These are phyloP conservation scores for Tylopilus balloui DNA, from an alignment of 768 basidiomycete species.

Conservation along the genomic window DNA sequence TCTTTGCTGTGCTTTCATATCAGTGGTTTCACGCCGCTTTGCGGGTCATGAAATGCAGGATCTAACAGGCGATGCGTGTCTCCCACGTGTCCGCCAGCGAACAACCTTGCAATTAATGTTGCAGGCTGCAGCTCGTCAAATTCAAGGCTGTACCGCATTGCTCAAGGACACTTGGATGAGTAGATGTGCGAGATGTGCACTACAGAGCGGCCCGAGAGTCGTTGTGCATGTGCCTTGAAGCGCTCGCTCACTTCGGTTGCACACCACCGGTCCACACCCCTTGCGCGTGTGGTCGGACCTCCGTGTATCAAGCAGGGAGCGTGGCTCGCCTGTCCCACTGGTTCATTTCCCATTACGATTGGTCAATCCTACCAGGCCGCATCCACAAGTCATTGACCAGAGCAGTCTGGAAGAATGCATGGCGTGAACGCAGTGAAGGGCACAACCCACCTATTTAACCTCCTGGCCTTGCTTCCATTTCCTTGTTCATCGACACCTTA, in stretches of 20 bases:
- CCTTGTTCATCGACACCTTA: slow-evolving; percentile 36
- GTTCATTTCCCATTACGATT: slow-evolving; percentile 22
- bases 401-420: slow-evolving; percentile 33
- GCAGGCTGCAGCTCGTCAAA: slow-evolving; percentile 1
- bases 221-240: slow-evolving; percentile 3
- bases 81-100: slow-evolving; percentile 23
- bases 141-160: slow-evolving; percentile 9
- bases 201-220: slow-evolving; percentile 8
- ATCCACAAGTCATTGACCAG: slow-evolving; percentile 30
- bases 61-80: slow-evolving; percentile 19
- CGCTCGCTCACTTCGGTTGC: slow-evolving; percentile 13
- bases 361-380: slow-evolving; percentile 27
- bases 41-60: slow-evolving; percentile 22
- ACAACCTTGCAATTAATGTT: not conserved
- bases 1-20: slow-evolving; percentile 34
- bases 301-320: slow-evolving; percentile 20
- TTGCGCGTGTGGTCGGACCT: slow-evolving; percentile 26
- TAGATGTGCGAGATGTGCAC: slow-evolving; percentile 14
- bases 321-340: slow-evolving; percentile 24
- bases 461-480: slow-evolving; percentile 33
- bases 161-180: slow-evolving; percentile 13
- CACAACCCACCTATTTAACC: slow-evolving; percentile 36
- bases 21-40: slow-evolving; percentile 25
- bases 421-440: slow-evolving; percentile 39
- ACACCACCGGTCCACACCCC: slow-evolving; percentile 22